Evolutionary conservation across 2,329 filamentous ascomycete genomes (phyloP).

Genomic region (Gyromitra esculenta): DNA sequence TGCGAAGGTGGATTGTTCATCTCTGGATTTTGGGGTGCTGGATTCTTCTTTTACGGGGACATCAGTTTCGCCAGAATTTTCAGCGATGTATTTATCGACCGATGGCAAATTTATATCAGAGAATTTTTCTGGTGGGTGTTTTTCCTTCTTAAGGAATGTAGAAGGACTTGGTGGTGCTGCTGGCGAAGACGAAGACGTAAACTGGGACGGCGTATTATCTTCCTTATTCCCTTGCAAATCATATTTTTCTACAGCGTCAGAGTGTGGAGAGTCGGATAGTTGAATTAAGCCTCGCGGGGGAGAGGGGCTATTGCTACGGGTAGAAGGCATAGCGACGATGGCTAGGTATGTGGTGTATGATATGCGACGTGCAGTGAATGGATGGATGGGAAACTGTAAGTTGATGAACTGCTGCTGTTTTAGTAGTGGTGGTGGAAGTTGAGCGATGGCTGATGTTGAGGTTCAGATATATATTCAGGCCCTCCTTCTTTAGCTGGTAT

Average conservation of each 20-base stretch:
- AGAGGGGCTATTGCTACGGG: constrained; percentile 34
- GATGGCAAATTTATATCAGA: constrained; percentile 29
- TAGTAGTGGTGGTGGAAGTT: constrained; percentile 15
- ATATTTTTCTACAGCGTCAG: constrained; percentile 32
- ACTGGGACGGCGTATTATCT: constrained; percentile 18
- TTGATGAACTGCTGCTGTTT: constrained; percentile 32
- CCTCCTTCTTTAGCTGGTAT: not conserved
- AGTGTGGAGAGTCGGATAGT: constrained; percentile 17
- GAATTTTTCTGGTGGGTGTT: constrained; percentile 36
- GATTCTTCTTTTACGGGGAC: constrained; percentile 14
- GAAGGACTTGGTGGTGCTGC: constrained; percentile 22
- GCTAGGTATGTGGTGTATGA: constrained; percentile 17
- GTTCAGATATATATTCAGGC: constrained; percentile 19
- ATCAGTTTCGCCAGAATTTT: constrained; percentile 19
- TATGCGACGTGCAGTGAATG: constrained; percentile 27
- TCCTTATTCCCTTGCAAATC: constrained; percentile 30
- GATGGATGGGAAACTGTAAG: constrained; percentile 16
- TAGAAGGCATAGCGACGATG: constrained; percentile 34
- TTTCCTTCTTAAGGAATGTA: constrained; percentile 34
- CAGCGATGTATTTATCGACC: constrained; percentile 16
- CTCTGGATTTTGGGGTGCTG: constrained; percentile 8
- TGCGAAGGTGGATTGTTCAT: constrained; percentile 1
- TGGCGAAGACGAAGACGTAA: constrained; percentile 5
- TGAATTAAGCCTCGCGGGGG: constrained; percentile 17
- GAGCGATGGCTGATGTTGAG: constrained; percentile 27